Percentiles rank a stretch among this genome's conserved stretches.
Evolutionary conservation across 2,329 filamentous ascomycete genomes (phyloP).

Genomic region (Cytospora piceae): DNA sequence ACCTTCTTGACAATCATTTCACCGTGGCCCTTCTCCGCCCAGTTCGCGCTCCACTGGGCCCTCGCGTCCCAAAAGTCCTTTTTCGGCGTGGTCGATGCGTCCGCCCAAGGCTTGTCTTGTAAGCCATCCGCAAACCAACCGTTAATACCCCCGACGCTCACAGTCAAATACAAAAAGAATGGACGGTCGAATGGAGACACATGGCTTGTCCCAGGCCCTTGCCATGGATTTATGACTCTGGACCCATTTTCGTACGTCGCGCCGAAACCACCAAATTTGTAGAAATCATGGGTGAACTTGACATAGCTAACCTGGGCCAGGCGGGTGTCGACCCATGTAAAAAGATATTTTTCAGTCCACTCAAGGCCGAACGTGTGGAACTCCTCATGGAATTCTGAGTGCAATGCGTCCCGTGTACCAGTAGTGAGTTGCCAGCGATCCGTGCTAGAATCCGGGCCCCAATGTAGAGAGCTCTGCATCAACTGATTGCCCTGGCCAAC

Average conservation of each 20-base stretch:
- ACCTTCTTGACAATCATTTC: conserved; percentile 18
- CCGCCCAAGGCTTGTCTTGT: conserved; percentile 29
- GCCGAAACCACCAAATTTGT: conserved; percentile 17
- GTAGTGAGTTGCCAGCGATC: conserved; percentile 28
- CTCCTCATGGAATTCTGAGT: conserved; percentile 14
- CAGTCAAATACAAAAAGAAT: conserved; percentile 10
- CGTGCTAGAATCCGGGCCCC: conserved; percentile 27
- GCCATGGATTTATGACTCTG: conserved; percentile 22
- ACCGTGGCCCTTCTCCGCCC: conserved; percentile 7
- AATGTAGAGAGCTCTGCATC: conserved; percentile 27
- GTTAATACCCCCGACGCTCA: conserved; percentile 7
- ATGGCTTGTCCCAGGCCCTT: conserved; percentile 7
- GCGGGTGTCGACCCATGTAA: conserved; percentile 28
- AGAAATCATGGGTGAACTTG: conserved; percentile 23
- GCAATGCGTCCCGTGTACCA: conserved; percentile 19
- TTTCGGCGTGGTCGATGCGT: conserved; percentile 19
- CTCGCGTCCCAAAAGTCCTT: conserved; percentile 29
- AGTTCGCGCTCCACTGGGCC: conserved; percentile 15
- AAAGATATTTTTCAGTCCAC: conserved; percentile 29
- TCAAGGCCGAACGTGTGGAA: conserved; percentile 30
- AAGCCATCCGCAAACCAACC: conserved; percentile 22
- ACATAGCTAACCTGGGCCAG: conserved; percentile 28
- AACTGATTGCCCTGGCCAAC: conserved; percentile 17
- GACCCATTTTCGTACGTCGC: conserved; percentile 26
- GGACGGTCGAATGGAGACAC: conserved; percentile 18